Conservation (phyloP, 2,329 filamentous ascomycete species). For the Diaporthe vexans region DNA sequence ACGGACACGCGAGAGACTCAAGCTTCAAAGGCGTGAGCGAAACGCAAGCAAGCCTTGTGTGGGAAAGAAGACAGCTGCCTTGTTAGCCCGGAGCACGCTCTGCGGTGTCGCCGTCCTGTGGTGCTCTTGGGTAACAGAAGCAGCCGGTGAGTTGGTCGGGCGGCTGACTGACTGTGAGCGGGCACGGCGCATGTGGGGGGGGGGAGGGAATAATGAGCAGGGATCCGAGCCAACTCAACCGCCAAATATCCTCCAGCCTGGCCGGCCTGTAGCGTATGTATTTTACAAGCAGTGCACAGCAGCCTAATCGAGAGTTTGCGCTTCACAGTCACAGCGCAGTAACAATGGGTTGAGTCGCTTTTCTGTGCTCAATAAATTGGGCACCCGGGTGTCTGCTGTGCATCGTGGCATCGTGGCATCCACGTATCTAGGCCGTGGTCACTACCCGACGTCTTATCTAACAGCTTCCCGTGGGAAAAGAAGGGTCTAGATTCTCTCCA, state of each 20-base stretch:
- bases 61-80: background rate
- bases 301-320: slow-evolving; percentile 3
- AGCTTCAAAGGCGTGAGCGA: background rate
- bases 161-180: slow-evolving; percentile 11
- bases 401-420: too few species aligned
- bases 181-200: slow-evolving; percentile 24
- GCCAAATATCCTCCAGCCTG: background rate
- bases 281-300: background rate
- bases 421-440: too few species aligned
- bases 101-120: slow-evolving; percentile 21
- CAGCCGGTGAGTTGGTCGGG: background rate
- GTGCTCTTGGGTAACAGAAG: background rate
- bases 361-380: too few species aligned
- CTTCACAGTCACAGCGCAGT: slow-evolving; percentile 4
- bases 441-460: too few species aligned
- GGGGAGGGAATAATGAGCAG: background rate
- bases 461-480: too few species aligned
- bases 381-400: too few species aligned
- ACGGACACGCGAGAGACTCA: background rate
- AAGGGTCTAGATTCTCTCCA: too few species aligned
- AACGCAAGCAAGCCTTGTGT: slow-evolving; percentile 16
- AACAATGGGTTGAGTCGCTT: too few species aligned
- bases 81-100: background rate
- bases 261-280: background rate
- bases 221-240: slow-evolving; percentile 17